These are phyloP conservation scores for Coprinopsis marcescibilis DNA, from an alignment of 768 basidiomycete genomes.

Conservation along the genomic window DNA sequence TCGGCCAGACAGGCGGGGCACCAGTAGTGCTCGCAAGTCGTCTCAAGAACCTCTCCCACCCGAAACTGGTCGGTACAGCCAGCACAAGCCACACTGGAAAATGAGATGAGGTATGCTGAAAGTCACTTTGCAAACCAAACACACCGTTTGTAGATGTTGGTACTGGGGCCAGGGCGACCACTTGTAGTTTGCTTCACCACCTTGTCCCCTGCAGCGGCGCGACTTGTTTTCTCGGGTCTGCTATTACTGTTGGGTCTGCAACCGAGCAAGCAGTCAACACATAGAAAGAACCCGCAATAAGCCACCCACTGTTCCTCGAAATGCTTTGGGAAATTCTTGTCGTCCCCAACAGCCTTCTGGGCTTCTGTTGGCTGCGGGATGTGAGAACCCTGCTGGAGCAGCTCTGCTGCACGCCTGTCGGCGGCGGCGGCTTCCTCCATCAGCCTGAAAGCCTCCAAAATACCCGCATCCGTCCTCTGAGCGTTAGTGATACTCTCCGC, in stretches of 20 bases:
- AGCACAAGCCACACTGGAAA: slow-evolving; percentile 13
- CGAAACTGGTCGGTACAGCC: slow-evolving; percentile 14
- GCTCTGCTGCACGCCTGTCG: slow-evolving; percentile 6
- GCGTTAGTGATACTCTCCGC: slow-evolving; percentile 7
- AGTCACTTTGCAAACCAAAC: not conserved
- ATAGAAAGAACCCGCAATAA: not conserved
- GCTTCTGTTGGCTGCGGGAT: slow-evolving; percentile 10
- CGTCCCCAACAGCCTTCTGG: slow-evolving; percentile 8
- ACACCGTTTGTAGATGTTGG: slow-evolving; percentile 4
- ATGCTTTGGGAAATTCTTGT: not conserved
- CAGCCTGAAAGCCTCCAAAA: slow-evolving; percentile 7
- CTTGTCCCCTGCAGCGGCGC: too few relatives aligned
- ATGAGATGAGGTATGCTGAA: not conserved
- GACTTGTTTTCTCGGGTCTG: not conserved
- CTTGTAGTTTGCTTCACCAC: too few relatives aligned
- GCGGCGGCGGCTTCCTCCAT: slow-evolving; percentile 12
- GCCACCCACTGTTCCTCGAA: slow-evolving; percentile 3
- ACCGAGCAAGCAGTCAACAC: not conserved
- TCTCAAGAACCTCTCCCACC: slow-evolving; percentile 3
- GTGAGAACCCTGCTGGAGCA: not conserved
- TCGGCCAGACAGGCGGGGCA: slow-evolving; percentile 15
- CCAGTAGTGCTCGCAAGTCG: slow-evolving; percentile 15
- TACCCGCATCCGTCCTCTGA: not conserved
- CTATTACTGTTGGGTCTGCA: not conserved
- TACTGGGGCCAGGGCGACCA: slow-evolving; percentile 4